These are phyloP conservation scores for Vitis hybrid DNA, from an alignment of 177 flowering plant genomes.

Conservation along the genomic window DNA sequence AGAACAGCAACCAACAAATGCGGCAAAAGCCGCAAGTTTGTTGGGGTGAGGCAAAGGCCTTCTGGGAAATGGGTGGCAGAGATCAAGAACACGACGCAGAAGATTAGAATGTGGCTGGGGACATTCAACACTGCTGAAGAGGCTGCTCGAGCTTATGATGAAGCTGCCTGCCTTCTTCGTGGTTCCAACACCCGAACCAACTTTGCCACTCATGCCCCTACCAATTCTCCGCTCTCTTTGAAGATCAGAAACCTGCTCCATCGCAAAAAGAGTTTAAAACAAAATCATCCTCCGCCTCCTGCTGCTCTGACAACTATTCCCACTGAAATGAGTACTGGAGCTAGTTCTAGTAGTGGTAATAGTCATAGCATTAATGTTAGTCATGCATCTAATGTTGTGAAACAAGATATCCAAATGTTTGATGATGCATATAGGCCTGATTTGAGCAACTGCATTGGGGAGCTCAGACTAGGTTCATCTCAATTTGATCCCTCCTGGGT, in stretches of 20 bases:
- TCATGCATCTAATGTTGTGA: slow-evolving; percentile 6
- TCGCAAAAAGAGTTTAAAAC: slow-evolving; percentile 42
- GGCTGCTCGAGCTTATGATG: slow-evolving; percentile 90
- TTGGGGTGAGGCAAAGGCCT: slow-evolving; percentile 91
- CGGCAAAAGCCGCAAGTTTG: slow-evolving; percentile 44
- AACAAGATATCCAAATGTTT: slow-evolving; percentile 13
- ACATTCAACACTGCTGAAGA: slow-evolving; percentile 85
- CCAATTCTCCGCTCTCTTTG: slow-evolving; percentile 62
- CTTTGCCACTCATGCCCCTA: slow-evolving; percentile 45
- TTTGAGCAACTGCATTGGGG: slow-evolving; percentile 39
- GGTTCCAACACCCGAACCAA: slow-evolving; percentile 87
- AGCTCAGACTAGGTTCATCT: slow-evolving; percentile 24
- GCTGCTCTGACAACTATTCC: neutral
- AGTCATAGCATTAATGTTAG: neutral
- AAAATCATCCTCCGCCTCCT: slow-evolving; percentile 2
- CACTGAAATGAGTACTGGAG: slow-evolving; percentile 4
- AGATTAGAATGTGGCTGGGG: slow-evolving; percentile 96
- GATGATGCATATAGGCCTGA: slow-evolving; percentile 75
- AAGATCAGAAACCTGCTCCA: slow-evolving; percentile 68
- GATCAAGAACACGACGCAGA: slow-evolving; percentile 87
- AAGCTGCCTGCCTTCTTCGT: slow-evolving; percentile 83
- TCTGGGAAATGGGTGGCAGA: slow-evolving; percentile 96
- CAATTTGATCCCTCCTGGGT: slow-evolving; percentile 44
- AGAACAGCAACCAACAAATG: slow-evolving; percentile 14
- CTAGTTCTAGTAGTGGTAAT: neutral